A percentile compares a stretch with the other conserved stretches of the same genome.
Evolutionary conservation across 768 basidiomycete genomes (phyloP).

Genomic region (Lactifluus subvellereus): DNA sequence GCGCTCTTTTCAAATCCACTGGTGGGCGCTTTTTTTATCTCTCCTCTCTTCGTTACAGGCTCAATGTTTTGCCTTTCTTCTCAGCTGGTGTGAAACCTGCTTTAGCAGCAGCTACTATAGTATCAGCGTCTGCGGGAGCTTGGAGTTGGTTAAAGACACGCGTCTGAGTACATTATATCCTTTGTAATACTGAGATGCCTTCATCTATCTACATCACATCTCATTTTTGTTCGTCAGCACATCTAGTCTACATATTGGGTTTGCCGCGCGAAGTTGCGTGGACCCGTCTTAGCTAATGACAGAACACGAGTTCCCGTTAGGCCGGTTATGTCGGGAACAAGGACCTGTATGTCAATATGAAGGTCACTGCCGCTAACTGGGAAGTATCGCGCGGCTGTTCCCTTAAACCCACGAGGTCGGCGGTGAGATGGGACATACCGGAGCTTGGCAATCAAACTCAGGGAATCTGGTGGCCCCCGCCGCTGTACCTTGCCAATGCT

Average conservation of each 20-base stretch:
- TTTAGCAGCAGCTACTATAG: conserved; percentile 80
- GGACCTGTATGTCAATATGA: conserved; percentile 8
- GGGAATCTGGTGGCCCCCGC: conserved; percentile 13
- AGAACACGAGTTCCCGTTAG: conserved; percentile 14
- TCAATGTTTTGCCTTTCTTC: conserved; percentile 31
- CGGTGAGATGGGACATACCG: conserved; percentile 16
- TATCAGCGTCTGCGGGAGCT: conserved; percentile 83
- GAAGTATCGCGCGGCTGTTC: conserved; percentile 6
- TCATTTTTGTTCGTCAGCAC: conserved; percentile 20
- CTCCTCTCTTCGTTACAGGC: conserved; percentile 24
- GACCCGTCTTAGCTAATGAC: conserved; percentile 15
- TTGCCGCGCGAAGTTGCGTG: conserved; percentile 8
- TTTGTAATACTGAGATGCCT: conserved; percentile 38
- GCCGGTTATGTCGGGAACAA: conserved; percentile 16
- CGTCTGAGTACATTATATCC: conserved; percentile 52
- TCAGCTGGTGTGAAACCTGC: conserved; percentile 90
- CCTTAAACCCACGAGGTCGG: conserved; percentile 18
- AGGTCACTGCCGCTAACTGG: conserved; percentile 6
- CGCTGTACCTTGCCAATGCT: conserved; percentile 12
- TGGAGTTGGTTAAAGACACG: conserved; percentile 95
- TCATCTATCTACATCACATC: conserved; percentile 19
- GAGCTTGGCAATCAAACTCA: conserved; percentile 13
- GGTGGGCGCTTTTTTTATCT: conserved; percentile 50
- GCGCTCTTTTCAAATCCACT: conserved; percentile 88
- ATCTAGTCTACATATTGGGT: conserved; percentile 4